A percentile compares a stretch with the other conserved stretches of the same genome.
phyloP scores from a whole-genome alignment of 208 protist genomes.

The Leishmania arabica region DNA sequence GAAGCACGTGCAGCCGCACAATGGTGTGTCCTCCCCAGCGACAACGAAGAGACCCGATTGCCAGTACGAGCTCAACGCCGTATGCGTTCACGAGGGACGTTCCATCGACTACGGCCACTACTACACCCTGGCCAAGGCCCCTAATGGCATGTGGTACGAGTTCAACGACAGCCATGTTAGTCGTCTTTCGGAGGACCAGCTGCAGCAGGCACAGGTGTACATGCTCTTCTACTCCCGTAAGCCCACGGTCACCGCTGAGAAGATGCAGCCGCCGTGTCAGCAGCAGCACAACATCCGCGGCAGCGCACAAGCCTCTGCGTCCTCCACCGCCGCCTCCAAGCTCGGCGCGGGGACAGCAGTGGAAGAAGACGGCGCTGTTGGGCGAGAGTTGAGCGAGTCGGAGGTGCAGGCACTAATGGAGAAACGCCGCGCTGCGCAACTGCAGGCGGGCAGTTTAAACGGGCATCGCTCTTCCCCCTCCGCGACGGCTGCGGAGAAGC shows the following conservation, averaged over 20 bases:
- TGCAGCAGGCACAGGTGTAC: conserved; percentile 81
- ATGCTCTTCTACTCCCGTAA: conserved; percentile 88
- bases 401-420: conserved; percentile 24
- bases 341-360: not conserved
- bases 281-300: not conserved
- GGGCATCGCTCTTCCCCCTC: not conserved
- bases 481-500: not conserved
- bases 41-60: conserved; percentile 6
- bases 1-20: not conserved
- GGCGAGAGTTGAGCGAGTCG: conserved; percentile 28
- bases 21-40: not conserved
- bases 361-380: conserved; percentile 6
- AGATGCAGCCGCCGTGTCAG: not conserved
- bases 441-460: not conserved
- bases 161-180: conserved; percentile 85
- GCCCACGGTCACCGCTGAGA: not conserved
- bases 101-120: conserved; percentile 91
- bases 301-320: not conserved
- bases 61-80: conserved; percentile 86
- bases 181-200: conserved; percentile 61
- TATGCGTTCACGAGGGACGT: conserved; percentile 88
- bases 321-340: not conserved
- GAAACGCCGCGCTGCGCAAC: conserved; percentile 4
- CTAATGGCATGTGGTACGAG: conserved; percentile 86
- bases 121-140: conserved; percentile 80